phyloP scores from a whole-genome alignment of 257 asterid species.

The Marsdenia floribunda region DNA sequence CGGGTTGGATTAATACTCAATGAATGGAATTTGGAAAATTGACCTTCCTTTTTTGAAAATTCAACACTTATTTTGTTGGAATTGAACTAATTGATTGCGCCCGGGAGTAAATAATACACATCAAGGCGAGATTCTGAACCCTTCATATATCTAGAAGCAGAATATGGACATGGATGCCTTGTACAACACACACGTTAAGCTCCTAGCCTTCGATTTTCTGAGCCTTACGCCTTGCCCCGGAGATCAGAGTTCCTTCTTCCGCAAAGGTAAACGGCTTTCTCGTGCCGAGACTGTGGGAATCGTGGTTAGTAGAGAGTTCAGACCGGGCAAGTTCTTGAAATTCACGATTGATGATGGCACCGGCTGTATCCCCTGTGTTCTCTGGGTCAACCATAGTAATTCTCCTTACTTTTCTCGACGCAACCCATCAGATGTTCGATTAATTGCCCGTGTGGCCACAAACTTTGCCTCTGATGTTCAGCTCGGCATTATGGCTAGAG shows the following conservation, averaged over 20 bases:
- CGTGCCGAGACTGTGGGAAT: slow-evolving; percentile 63
- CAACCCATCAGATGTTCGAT: slow-evolving; percentile 70
- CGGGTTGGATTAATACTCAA: too few species aligned
- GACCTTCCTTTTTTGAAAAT: too few species aligned
- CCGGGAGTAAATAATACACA: too few species aligned
- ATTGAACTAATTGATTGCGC: too few species aligned
- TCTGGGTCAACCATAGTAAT: slow-evolving; percentile 66
- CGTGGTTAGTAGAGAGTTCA: slow-evolving; percentile 50
- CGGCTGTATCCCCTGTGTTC: slow-evolving; percentile 65
- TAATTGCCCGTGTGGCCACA: slow-evolving; percentile 44
- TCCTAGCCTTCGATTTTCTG: slow-evolving; percentile 54
- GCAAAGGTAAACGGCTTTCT: slow-evolving; percentile 38
- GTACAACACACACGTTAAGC: slow-evolving; percentile 54
- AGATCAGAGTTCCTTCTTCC: slow-evolving; percentile 35
- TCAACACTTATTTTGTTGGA: too few species aligned
- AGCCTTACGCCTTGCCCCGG: slow-evolving; percentile 29
- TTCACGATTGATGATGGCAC: slow-evolving; percentile 76
- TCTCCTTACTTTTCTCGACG: slow-evolving; percentile 55
- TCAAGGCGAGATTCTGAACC: too few species aligned
- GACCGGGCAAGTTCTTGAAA: slow-evolving; percentile 51
- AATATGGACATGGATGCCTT: background rate
- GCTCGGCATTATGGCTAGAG: slow-evolving; percentile 67
- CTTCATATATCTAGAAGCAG: too few species aligned
- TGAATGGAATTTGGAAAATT: too few species aligned
- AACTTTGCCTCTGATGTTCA: slow-evolving; percentile 41